Evolutionary conservation across 2,329 filamentous ascomycete genomes (phyloP), one percentile per base, ranked within the genome.

Genomic region (Microcyclosporella mali): DNA sequence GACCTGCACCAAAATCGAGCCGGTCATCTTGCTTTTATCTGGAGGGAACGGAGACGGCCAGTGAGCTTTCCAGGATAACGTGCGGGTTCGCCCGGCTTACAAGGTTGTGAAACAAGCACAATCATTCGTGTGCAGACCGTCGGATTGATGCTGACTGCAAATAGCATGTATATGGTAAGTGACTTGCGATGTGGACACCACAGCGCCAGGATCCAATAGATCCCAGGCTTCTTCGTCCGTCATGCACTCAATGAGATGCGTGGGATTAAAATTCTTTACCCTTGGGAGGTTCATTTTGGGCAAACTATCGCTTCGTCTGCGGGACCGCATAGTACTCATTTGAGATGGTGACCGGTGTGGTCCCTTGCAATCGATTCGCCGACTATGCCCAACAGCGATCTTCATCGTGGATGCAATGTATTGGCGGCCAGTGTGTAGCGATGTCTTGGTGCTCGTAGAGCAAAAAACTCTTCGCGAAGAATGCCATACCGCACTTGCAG

Each of bases 401-500:
- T 65, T 75, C 75, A 79, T 7, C 47, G 50, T 2, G 58, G 57
- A 35, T 61, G 58, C 3, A 60, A 40, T 14, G 57, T 60, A 34
- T 61, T 56, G 3, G 58, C 56, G 9, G 57, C 57, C 2, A 61
- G 55, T 41, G 60, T 57, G n/a, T 78, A 66, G 12, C 72, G 65
- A 19, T 70, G 66, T 31, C 66, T 59, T 7, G 76, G 54, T 25
- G 62, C 63, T 12, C 64, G 63, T 6, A 79, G 61, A 2, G 68
- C 67, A 28, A 67, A 59, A 76, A 71, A 3, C 74, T 70, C 12
- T 73, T 71, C 4, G 68, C 65, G 32, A 70, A 67, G 52, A 78
- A 77, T 3, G 71, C 72, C 1, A 72, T 70, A 33, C 75, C 69
- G 54, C 79, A 79, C 54, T 79, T 79, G 69, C 75, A 79, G 57